A percentile compares a stretch with the other conserved stretches of the same genome.
Conservation (phyloP, 2,329 filamentous ascomycete species). For the Zymoseptoria pseudotritici region DNA sequence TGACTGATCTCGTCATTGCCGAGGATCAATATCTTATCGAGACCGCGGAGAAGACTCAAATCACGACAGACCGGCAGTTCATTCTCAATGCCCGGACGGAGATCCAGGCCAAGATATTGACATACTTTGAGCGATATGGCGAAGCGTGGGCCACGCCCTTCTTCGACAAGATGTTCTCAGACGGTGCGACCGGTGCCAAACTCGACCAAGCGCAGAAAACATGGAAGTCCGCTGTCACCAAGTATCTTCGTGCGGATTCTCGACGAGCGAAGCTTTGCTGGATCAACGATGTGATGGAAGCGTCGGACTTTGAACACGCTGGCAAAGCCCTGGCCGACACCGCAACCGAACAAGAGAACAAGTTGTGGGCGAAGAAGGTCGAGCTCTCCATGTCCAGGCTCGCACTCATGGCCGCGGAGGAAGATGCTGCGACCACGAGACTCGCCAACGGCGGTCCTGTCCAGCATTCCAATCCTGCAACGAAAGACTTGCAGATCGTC, state of each 20-base stretch:
- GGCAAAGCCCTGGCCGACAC: constrained; percentile 62
- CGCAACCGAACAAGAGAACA: constrained; percentile 63
- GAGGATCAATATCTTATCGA: constrained; percentile 35
- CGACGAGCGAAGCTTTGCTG: constrained; percentile 74
- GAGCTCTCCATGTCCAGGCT: constrained; percentile 86
- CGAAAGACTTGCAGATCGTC: constrained; percentile 58
- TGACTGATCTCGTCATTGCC: constrained; percentile 47
- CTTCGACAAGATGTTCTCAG: constrained; percentile 69
- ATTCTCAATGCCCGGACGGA: constrained; percentile 21
- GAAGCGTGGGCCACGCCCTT: constrained; percentile 65
- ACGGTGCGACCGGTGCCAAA: constrained; percentile 48
- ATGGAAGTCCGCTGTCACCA: constrained; percentile 60
- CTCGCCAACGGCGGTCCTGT: constrained; percentile 4
- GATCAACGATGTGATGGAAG: constrained; percentile 84
- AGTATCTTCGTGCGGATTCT: constrained; percentile 65
- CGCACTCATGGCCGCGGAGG: constrained; percentile 54
- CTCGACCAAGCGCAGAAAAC: constrained; percentile 63
- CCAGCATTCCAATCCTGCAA: background rate
- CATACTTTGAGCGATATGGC: constrained; percentile 57
- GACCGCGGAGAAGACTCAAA: constrained; percentile 24
- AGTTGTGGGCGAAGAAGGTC: constrained; percentile 88
- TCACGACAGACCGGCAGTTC: background rate
- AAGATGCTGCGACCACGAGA: constrained; percentile 19
- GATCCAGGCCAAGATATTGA: constrained; percentile 37
- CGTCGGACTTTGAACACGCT: constrained; percentile 67